phyloP scores from a whole-genome alignment of 2,329 filamentous ascomycete genomes.

The Phialocephala sp. region DNA sequence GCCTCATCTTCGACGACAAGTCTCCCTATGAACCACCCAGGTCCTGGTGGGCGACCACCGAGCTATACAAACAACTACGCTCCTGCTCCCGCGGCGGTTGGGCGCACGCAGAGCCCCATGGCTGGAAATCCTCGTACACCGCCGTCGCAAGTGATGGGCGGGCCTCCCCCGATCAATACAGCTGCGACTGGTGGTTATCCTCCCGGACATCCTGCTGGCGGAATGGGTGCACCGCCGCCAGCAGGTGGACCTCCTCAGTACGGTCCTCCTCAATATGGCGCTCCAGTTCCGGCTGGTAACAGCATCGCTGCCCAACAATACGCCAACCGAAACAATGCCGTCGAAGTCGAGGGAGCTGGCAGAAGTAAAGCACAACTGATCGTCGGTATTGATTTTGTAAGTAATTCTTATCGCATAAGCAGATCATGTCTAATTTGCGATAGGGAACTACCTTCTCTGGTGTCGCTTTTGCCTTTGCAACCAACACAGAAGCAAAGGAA shows the following conservation, averaged over 20 bases:
- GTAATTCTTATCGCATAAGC: slow-evolving; percentile 42
- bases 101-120: slow-evolving; percentile 54
- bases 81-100: slow-evolving; percentile 53
- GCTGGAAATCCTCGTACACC: slow-evolving; percentile 41
- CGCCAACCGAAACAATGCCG: slow-evolving; percentile 50
- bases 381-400: slow-evolving; percentile 97
- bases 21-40: slow-evolving; percentile 68
- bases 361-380: slow-evolving; percentile 96
- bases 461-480: slow-evolving; percentile 91
- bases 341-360: slow-evolving; percentile 85
- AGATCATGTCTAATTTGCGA: slow-evolving; percentile 25
- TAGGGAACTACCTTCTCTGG: slow-evolving; percentile 98
- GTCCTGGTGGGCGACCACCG: slow-evolving; percentile 64
- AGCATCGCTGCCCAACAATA: slow-evolving; percentile 40
- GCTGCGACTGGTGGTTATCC: slow-evolving; percentile 64
- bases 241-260: slow-evolving; percentile 42
- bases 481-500: slow-evolving; percentile 96
- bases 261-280: slow-evolving; percentile 41
- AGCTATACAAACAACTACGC: slow-evolving; percentile 66
- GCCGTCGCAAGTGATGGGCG: slow-evolving; percentile 52
- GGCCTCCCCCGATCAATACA: slow-evolving; percentile 71
- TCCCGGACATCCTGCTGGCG: slow-evolving; percentile 50
- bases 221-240: slow-evolving; percentile 44
- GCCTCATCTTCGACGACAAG: slow-evolving; percentile 56
- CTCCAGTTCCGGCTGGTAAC: slow-evolving; percentile 32